Base-by-base conservation (phyloP, 352 stramenopile species). In the Pythium aquatile region DNA sequence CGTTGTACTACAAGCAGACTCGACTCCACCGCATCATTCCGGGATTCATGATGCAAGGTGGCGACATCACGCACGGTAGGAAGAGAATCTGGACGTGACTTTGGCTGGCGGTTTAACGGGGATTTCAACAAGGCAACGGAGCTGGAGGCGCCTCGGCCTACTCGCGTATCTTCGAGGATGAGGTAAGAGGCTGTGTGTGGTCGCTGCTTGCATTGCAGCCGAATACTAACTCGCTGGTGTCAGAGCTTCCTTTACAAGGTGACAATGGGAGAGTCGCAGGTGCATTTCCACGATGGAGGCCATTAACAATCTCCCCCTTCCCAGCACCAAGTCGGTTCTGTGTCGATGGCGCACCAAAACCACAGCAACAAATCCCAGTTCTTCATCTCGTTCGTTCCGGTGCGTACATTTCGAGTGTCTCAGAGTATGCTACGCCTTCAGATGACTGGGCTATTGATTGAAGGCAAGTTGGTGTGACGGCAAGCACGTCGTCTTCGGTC, bases 401-500 rank as follows among this genome's bases (percentile, higher is more conserved):
- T 91, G 60, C 20, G 6, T n/a, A 5, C 61, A 37, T 30, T 30
- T 16, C 20, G 20, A 24, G 20, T 47, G 24, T 55, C n/a, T 33
- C 16, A 8, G 5, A 37, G 6, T 54, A 7, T 49, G 47, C 28
- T 54, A 30, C 7, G 5, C 11, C 7, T 17, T 24, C 8, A 37
- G 16, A 20, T 24, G 20, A 35, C 28, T 33, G 10, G 28, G 51
- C 37, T 6, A 13, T 26, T 28, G 16, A 7, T 32, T 49, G 17
- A 68, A 90, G 81, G 69, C 68, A 2, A 90, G 81, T 63, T 93
- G 85, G 81, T 88, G 99, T 55, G 95, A 99, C 78, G 93, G 94
- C 42, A 99, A 99, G 78, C 98, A 99, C 84, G 97, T 99, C 39
- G 97, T 99, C 17, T 99, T 99, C 69, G 97, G 97, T 11, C 91